Evolutionary conservation across 2,329 filamentous ascomycete genomes (phyloP).

Genomic region (Fusarium pseudocircinatum): DNA sequence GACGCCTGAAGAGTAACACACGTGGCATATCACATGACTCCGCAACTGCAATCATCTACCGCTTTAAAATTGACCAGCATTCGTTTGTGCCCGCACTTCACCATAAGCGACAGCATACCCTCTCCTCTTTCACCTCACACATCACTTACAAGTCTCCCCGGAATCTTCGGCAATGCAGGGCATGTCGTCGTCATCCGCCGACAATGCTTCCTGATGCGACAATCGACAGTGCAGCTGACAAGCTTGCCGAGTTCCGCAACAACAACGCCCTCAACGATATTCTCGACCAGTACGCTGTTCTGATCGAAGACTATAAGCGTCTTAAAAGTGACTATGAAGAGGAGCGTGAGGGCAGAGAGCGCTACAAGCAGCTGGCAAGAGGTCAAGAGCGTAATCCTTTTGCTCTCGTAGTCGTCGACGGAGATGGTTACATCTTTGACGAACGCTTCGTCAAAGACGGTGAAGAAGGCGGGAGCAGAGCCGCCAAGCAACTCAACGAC

Average conservation of each 20-base stretch:
- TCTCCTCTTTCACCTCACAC: background rate
- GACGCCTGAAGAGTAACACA: slow-evolving; percentile 7
- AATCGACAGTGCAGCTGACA: slow-evolving; percentile 35
- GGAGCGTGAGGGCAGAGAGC: slow-evolving; percentile 61
- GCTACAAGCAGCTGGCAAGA: slow-evolving; percentile 63
- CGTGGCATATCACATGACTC: slow-evolving; percentile 20
- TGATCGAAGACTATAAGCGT: slow-evolving; percentile 64
- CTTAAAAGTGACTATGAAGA: slow-evolving; percentile 68
- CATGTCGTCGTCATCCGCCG: slow-evolving; percentile 6
- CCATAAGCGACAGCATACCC: slow-evolving; percentile 4
- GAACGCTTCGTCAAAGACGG: slow-evolving; percentile 58
- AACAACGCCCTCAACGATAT: slow-evolving; percentile 43
- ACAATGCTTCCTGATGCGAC: slow-evolving; percentile 36
- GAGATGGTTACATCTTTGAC: slow-evolving; percentile 66
- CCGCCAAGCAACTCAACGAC: slow-evolving; percentile 63
- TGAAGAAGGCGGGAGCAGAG: slow-evolving; percentile 64
- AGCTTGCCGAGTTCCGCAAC: slow-evolving; percentile 47
- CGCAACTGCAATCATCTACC: background rate
- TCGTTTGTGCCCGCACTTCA: background rate
- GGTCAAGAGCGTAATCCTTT: slow-evolving; percentile 65
- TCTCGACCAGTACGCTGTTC: slow-evolving; percentile 45
- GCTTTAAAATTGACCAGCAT: background rate
- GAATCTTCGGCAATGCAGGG: slow-evolving; percentile 24
- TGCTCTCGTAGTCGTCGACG: slow-evolving; percentile 69
- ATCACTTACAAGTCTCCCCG: background rate